Evolutionary conservation across 2,329 filamentous ascomycete species (phyloP), one percentile per base, ranked within the genome.

Genomic region (Talaromyces atroroseus): DNA sequence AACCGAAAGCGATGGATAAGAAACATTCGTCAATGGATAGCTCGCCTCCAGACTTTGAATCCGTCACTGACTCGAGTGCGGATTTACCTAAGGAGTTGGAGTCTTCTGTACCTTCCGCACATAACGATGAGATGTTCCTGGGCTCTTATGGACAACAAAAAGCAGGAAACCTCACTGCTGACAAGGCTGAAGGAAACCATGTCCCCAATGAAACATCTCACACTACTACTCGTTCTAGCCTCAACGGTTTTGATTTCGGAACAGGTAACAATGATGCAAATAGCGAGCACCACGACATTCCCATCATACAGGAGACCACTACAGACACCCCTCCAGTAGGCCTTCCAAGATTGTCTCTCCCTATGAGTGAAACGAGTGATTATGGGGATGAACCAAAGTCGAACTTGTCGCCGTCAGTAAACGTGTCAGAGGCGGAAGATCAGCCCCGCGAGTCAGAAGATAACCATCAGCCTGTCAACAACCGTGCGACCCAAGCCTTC

Each of bases 361-460:
- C 72, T 34, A 73, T 76, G 50, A 73, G 78, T 58, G 80, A 81
- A 48, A 76, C 75, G 10, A 80, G 79, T 63, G 74, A 81, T 49
- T 83, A 82, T 65, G 81, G 80, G 16, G 80, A 82, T 64, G 76
- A 76, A 46, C 77, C 80, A 68, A 76, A 77, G 61, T 66, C 79
- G 58, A 74, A 80, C 58, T 64, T 76, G 51, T 71, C 77, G 32
- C 74, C 69, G 7, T 63, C 66, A 21, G 64, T 70, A 45, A 71
- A 71, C 52, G 52, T 72, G 44, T 59, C 67, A 34, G 58, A 59
- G 14, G 52, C 59, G 2, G 65, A 70, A 11, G 58, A 64, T 38
- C 29, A 51, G 20, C 47, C 40, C 32, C 42, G 36, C 14, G 57
- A 51, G 14, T 42, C 52, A 11, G 54, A 64, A 23, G 52, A 49